Evolutionary conservation across 148 eudicot species (phyloP).

Genomic region (Vaccinium darrowii): DNA sequence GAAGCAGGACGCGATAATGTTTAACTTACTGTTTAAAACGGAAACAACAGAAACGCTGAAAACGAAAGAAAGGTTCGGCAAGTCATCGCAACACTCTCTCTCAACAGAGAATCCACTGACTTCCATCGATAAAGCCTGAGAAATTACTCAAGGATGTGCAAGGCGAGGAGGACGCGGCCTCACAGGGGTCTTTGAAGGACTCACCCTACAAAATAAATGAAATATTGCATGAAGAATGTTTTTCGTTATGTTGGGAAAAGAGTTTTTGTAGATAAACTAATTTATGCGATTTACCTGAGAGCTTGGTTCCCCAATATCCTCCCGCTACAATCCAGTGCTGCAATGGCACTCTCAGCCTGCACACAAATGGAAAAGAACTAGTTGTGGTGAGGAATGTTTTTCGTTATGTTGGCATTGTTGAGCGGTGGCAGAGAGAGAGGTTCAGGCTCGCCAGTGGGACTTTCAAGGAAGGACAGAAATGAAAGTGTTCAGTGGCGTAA

Average conservation of each 20-base stretch:
- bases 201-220: conserved; percentile 55
- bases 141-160: conserved; percentile 26
- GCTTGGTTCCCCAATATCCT: conserved; percentile 72
- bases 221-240: background rate
- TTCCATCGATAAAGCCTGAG: background rate
- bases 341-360: conserved; percentile 90
- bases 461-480: background rate
- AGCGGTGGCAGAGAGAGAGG: background rate
- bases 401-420: background rate
- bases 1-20: conserved; percentile 17
- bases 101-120: conserved; percentile 11
- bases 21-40: background rate
- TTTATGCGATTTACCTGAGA: conserved; percentile 49
- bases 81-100: conserved; percentile 5
- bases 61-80: conserved; percentile 20
- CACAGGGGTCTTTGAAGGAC: conserved; percentile 98
- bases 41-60: conserved; percentile 19
- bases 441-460: background rate
- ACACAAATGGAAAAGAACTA: conserved; percentile 12
- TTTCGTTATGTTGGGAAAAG: background rate
- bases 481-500: background rate
- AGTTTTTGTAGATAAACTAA: background rate
- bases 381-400: background rate
- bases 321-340: conserved; percentile 87
- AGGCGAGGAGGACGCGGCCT: conserved; percentile 69